Evolutionary conservation across 495 filamentous ascomycete species (phyloP), one percentile per base, ranked within the genome.

Genomic region (Oidiodendron maius): DNA sequence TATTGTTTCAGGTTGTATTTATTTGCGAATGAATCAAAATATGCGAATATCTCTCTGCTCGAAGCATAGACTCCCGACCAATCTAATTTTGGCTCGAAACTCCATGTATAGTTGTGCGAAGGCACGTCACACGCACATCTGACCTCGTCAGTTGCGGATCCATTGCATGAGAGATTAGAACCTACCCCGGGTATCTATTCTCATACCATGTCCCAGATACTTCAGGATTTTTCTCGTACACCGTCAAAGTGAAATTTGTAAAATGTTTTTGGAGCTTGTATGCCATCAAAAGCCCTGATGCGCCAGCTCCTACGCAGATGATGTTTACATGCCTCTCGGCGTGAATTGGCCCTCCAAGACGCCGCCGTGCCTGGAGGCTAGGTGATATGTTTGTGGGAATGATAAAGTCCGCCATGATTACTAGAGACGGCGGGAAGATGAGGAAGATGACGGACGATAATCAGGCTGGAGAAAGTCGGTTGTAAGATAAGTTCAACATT

Each of bases 171-270:
- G 3, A 11, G 25, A 73, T 76, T 51, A 59, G 59, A 51, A 72
- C 76, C 28, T 71, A 73, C 0, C 72, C 72, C 41, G 79, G 48
- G 42, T 52, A 81, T 12, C 68, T 65, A 53, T 80, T 81, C 59
- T 80, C 77, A 49, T 72, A 67, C 77, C 77, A 81, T 1, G 77
- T 81, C 5, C 77, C 77, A 10, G 73, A 75, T 44, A 80, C 70
- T 40, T 85, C 84, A 1, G 61, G 60, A 53, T 91, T 91, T 72
- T 90, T 91, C 60, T 93, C 87, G 61, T 87, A 93, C 46, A 44
- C 23, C 35, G 39, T 44, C 25, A 50, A 42, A 9, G 39, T 16
- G 16, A 42, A 35, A 26, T 44, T 50, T 16, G 9, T 44, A 23
- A 65, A 59, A 13, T 47, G 50, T 15, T 51, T 41, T 12, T 59